Conservation (phyloP, 2,329 filamentous ascomycete species). For the Fusarium incarnatum region DNA sequence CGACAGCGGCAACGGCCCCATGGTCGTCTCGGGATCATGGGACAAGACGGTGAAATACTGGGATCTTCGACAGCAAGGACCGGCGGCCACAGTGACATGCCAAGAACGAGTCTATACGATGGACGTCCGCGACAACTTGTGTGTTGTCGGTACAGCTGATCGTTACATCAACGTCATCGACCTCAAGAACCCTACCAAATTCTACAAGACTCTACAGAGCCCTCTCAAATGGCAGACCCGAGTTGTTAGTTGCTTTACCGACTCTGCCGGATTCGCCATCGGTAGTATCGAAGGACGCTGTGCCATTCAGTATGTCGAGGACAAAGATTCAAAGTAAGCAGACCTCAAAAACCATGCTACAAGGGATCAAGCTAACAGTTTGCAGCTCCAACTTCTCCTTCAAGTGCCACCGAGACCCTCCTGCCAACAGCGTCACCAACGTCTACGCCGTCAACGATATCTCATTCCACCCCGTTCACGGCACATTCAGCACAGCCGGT, state of each 20-base stretch:
- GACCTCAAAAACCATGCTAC: conserved; percentile 38
- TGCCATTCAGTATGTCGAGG: conserved; percentile 97
- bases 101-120: conserved; percentile 90
- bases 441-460: conserved; percentile 98
- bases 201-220: conserved; percentile 97
- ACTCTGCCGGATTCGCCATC: conserved; percentile 91
- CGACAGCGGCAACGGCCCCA: conserved; percentile 76
- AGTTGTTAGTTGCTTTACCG: conserved; percentile 93
- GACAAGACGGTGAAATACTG: conserved; percentile 93
- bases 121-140: conserved; percentile 87
- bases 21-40: conserved; percentile 93
- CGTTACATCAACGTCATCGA: conserved; percentile 97
- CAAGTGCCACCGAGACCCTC: conserved; percentile 94
- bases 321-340: conserved; percentile 85
- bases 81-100: conserved; percentile 73
- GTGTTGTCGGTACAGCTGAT: conserved; percentile 93
- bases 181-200: conserved; percentile 85
- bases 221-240: conserved; percentile 98
- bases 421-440: conserved; percentile 80
- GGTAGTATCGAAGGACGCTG: conserved; percentile 97
- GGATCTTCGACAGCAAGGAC: conserved; percentile 77
- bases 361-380: conserved; percentile 17
- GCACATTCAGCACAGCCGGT: conserved; percentile 97
- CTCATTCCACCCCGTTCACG: conserved; percentile 95
- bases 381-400: conserved; percentile 94